phyloP scores from a whole-genome alignment of 2,329 filamentous ascomycete genomes.

The Hirsutella minnesotensis region DNA sequence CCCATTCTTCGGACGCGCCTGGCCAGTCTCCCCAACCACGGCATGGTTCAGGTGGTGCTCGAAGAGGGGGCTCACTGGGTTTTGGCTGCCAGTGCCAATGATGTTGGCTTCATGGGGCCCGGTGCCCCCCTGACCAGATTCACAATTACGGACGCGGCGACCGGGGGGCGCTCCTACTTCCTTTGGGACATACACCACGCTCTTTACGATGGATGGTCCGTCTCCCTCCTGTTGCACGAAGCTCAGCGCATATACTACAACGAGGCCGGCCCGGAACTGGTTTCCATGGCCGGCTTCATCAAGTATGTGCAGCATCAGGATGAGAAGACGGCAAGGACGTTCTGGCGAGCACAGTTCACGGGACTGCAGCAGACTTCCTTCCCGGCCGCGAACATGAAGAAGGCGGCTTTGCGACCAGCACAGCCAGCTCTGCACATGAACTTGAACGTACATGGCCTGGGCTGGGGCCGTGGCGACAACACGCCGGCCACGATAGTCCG shows the following conservation, averaged over 20 bases:
- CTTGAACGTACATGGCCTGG: constrained; percentile 1
- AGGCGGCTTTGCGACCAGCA: constrained; percentile 8
- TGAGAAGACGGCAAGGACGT: constrained; percentile 15
- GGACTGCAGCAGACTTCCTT: constrained; percentile 8
- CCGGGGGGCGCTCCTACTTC: constrained; percentile 1
- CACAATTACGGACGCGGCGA: constrained; percentile 1
- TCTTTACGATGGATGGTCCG: constrained; percentile 39
- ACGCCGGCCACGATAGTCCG: constrained; percentile 10
- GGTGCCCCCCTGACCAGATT: constrained; percentile 10
- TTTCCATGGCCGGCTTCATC: constrained; percentile 26
- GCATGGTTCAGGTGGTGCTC: constrained; percentile 28
- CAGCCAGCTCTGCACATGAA: constrained; percentile 2
- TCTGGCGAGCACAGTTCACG: constrained; percentile 29
- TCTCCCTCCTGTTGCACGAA: constrained; percentile 20
- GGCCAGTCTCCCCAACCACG: constrained; percentile 9
- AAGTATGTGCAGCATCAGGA: constrained; percentile 25
- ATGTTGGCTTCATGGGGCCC: constrained; percentile 6
- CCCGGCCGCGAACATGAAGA: constrained; percentile 9
- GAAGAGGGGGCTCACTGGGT: constrained; percentile 19
- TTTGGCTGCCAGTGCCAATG: constrained; percentile 7
- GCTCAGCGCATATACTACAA: constrained; percentile 7
- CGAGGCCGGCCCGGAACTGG: background rate
- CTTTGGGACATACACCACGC: constrained; percentile 37
- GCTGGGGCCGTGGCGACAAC: constrained; percentile 8
- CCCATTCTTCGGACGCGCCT: constrained; percentile 6